Conservation (phyloP, 2,329 filamentous ascomycete species). For the Aspergillus niger region DNA sequence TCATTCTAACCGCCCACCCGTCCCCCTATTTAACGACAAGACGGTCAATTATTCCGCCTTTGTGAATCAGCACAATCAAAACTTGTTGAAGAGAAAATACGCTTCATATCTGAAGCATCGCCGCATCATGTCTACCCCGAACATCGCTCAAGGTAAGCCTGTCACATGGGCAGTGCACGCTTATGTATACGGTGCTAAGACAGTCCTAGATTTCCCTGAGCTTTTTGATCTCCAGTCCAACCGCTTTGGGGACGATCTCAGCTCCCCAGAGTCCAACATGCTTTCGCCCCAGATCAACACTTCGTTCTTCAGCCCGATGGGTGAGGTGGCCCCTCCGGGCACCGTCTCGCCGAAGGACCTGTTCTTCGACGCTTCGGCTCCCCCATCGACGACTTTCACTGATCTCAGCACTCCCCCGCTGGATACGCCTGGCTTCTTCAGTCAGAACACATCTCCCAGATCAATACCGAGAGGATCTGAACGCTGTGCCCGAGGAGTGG, state of each 20-base stretch:
- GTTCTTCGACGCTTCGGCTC: constrained; percentile 72
- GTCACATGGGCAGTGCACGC: neutral
- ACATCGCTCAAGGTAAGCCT: constrained; percentile 40
- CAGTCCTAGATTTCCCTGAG: constrained; percentile 26
- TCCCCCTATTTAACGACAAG: constrained; percentile 42
- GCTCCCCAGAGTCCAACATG: constrained; percentile 29
- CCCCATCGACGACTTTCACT: constrained; percentile 79
- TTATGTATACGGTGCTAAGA: constrained; percentile 25
- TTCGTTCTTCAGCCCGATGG: constrained; percentile 51
- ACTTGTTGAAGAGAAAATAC: constrained; percentile 11
- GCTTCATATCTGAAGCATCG: constrained; percentile 23
- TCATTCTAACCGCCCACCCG: constrained; percentile 39
- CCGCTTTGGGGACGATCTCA: constrained; percentile 29
- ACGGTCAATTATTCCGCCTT: constrained; percentile 27
- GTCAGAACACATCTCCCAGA: constrained; percentile 77
- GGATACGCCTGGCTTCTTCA: constrained; percentile 70
- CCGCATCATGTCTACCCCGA: constrained; percentile 45
- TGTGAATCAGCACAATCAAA: constrained; percentile 33
- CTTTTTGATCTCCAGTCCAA: constrained; percentile 34
- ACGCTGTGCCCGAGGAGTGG: constrained; percentile 62
- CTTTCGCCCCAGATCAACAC: constrained; percentile 29
- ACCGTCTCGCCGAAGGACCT: constrained; percentile 87
- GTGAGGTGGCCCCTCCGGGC: constrained; percentile 42
- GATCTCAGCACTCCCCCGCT: constrained; percentile 80
- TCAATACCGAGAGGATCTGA: constrained; percentile 61